A percentile compares a stretch with the other conserved stretches of the same genome.
These are phyloP conservation scores for Kwoniella pini DNA, from an alignment of 768 basidiomycete genomes.

Conservation along the genomic window DNA sequence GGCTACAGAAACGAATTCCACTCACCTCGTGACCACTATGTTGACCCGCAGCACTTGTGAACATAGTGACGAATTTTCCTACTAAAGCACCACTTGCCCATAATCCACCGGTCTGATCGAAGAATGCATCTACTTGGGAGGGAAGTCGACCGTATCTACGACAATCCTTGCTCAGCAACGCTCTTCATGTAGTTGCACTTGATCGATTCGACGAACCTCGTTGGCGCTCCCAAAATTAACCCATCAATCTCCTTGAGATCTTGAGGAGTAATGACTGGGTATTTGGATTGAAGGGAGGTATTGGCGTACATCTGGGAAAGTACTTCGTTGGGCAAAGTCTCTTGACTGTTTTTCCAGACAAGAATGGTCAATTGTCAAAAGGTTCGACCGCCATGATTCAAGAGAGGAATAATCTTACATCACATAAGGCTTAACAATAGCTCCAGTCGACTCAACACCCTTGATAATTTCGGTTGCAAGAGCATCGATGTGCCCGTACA, in stretches of 20 bases:
- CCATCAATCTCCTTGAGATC: conserved; percentile 64
- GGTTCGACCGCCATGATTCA: not conserved
- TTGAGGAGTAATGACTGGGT: conserved; percentile 66
- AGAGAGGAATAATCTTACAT: conserved; percentile 53
- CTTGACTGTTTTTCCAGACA: conserved; percentile 55
- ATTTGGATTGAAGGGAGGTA: conserved; percentile 61
- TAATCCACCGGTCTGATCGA: conserved; percentile 68
- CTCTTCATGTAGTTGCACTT: not conserved
- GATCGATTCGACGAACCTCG: conserved; percentile 19
- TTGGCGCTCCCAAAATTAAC: conserved; percentile 65
- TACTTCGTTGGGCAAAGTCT: conserved; percentile 73
- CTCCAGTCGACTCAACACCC: conserved; percentile 52
- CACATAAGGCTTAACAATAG: conserved; percentile 53
- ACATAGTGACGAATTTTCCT: conserved; percentile 69
- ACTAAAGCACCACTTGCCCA: conserved; percentile 59
- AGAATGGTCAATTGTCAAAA: not conserved
- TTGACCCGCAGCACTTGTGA: conserved; percentile 69
- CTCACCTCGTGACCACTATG: conserved; percentile 69
- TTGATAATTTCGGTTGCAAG: conserved; percentile 51
- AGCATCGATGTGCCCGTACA: conserved; percentile 53
- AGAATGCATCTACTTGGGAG: conserved; percentile 51
- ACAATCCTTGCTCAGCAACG: not conserved
- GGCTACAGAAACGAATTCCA: not conserved
- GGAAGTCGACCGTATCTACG: conserved; percentile 57
- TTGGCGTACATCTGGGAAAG: conserved; percentile 68